Evolutionary conservation across 768 basidiomycete genomes (phyloP).

Genomic region (Hygrophorus pudorinus): DNA sequence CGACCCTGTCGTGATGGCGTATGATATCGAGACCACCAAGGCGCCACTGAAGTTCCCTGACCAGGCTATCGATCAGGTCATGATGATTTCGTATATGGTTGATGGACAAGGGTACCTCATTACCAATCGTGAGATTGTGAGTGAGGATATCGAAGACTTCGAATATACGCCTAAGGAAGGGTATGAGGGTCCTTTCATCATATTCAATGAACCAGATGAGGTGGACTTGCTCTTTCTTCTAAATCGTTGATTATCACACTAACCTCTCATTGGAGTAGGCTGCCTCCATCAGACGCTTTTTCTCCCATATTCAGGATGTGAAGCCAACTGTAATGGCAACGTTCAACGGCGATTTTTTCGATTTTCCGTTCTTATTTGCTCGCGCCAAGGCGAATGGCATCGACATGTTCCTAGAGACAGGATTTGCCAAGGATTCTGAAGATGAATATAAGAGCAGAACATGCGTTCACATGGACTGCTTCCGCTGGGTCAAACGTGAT

Average conservation of each 20-base stretch:
- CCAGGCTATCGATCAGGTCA: conserved; percentile 91
- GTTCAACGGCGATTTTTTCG: conserved; percentile 99
- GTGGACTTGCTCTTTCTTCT: conserved; percentile 26
- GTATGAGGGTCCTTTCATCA: conserved; percentile 90
- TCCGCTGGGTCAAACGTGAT: conserved; percentile 99
- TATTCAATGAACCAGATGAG: conserved; percentile 93
- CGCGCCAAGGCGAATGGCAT: conserved; percentile 82
- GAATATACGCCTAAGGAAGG: conserved; percentile 99
- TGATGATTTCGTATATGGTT: conserved; percentile 99
- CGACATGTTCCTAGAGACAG: conserved; percentile 93
- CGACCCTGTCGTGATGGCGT: conserved; percentile 98
- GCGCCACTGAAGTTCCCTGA: conserved; percentile 99
- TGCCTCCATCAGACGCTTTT: conserved; percentile 77
- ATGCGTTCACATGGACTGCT: conserved; percentile 98
- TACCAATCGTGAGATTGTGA: conserved; percentile 94
- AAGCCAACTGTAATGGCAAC: conserved; percentile 97
- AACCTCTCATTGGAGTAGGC: conserved; percentile 34
- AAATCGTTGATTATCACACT: neutral
- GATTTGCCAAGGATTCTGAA: conserved; percentile 85
- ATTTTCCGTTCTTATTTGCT: conserved; percentile 93
- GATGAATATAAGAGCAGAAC: conserved; percentile 90
- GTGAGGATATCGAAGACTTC: conserved; percentile 96
- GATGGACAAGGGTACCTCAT: conserved; percentile 97
- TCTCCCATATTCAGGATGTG: conserved; percentile 86
- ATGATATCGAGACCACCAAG: conserved; percentile 98